Evolutionary conservation across 805 yeast genomes (phyloP), one percentile per base, ranked within the genome.

Genomic region (Saccharomycopsis schoenii): DNA sequence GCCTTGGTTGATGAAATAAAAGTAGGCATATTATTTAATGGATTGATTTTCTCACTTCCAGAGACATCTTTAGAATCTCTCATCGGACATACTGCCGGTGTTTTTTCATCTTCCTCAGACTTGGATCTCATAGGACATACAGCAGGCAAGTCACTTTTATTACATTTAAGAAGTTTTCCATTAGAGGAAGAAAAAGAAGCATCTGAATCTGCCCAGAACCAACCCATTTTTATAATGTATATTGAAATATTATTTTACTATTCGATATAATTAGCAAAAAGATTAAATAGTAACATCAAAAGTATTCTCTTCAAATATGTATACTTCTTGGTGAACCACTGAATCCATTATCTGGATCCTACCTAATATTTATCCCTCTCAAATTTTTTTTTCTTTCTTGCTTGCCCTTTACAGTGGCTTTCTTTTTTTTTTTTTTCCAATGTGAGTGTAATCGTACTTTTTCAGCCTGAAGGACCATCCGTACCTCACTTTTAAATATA

Each of bases 21-120:
- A 65, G 79, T 77, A 1, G 98, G 98, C 90, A 93, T 91, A 70
- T 89, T 89, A 72, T 94, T 94, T 65, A 89, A 71, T 9, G 97
- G 96, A 71, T 93, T 90, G 59, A 90, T 64, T 2, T 70, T 69
- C 42, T 74, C 77, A 37, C 66, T 66, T 63, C 72, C 57, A 55
- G 68, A 58, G 25, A 25, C n/a, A 62, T 40, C 60, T 64, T 10
- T 68, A 70, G 47, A 70, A 71, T 65, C 73, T 47, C 52, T 73
- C 58, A 73, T 75, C 25, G 78, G 80, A 64, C 78, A 76, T 5
- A 70, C 75, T 5, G 77, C 74, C 39, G 77, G 72, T 2, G 70
- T 66, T 60, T 21, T 59, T 56, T 50, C 60, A 59, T 29, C 63
- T 41, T 55, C 52, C 9, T 56, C 52, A 37, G 39, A 14, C 2